These are phyloP conservation scores for Canariomyces notabilis DNA, from an alignment of 2,329 filamentous ascomycete genomes.

Conservation along the genomic window DNA sequence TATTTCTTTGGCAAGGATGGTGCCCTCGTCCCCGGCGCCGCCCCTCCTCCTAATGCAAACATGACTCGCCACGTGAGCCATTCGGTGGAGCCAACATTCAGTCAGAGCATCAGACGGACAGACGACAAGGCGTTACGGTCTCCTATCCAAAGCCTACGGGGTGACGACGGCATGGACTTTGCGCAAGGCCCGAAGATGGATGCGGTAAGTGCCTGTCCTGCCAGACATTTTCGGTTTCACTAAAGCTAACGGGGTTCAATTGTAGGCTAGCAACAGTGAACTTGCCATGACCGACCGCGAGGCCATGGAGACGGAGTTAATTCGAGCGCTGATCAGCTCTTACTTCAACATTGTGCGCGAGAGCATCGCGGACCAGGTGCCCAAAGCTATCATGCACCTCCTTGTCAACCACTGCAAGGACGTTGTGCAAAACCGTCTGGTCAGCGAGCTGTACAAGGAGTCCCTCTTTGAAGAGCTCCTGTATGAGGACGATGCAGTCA, in stretches of 20 bases:
- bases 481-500: constrained; percentile 96
- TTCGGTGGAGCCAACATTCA: constrained; percentile 72
- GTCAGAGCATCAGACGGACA: constrained; percentile 73
- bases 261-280: constrained; percentile 59
- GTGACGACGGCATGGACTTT: constrained; percentile 41
- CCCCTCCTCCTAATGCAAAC: constrained; percentile 36
- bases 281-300: constrained; percentile 92
- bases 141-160: constrained; percentile 35
- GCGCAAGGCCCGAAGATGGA: constrained; percentile 43
- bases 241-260: constrained; percentile 21
- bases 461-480: constrained; percentile 83
- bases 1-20: constrained; percentile 99
- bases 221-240: constrained; percentile 16
- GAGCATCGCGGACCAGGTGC: constrained; percentile 96
- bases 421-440: constrained; percentile 92
- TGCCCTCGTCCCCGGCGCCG: constrained; percentile 41
- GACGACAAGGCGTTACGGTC: constrained; percentile 55
- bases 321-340: constrained; percentile 90
- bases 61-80: constrained; percentile 67
- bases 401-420: constrained; percentile 98
- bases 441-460: constrained; percentile 94
- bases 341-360: constrained; percentile 99
- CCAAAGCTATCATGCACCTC: constrained; percentile 98
- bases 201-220: constrained; percentile 47
- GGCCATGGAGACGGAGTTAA: constrained; percentile 94